Evolutionary conservation across 805 yeast species (phyloP), one percentile per base, ranked within the genome.

Genomic region (Cyberlindnera mycetangii): DNA sequence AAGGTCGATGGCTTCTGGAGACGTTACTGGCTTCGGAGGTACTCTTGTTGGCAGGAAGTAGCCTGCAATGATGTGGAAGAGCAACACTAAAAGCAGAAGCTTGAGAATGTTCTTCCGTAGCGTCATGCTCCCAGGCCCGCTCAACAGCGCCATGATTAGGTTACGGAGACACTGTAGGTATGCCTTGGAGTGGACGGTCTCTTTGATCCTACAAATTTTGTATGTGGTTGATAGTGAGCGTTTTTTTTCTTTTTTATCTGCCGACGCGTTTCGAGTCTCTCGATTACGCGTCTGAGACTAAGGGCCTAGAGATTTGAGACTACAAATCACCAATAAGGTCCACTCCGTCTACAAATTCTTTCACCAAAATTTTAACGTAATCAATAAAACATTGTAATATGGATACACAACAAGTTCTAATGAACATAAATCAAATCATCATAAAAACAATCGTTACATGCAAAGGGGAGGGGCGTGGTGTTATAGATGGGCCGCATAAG

Each of bases 41-140:
- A 14, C 22, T 11, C 39, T 35, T 9, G 46, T 36, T 9, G 50
- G 50, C 4, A 46, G 44, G 39, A 46, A 39, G 20, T 20, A 35
- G 7, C 46, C 44, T 2, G 37, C 32, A 18, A 46, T 31, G 24
- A 46, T 25, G 34, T 46, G 50, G 37, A 46, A 28, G 17, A 18
- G 25, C 30, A 46, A 42, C 27, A 46, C 50, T 15, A 37, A n/a
- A 8, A 46, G 39, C 18, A 46, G 44, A 10, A 46, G 12, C 27
- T 35, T 34, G 39, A 42, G 42, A 18, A 46, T 35, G 34, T 42
- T 39, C 37, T 36, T 46, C 9, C 50, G 50, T 14, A 42, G 41
- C 3, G 42, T 24, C 33, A 28, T 32, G 22, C 44, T 40, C 27
- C 42, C 42, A 2, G 21, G 32, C 18, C 42, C 42, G 5, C 42